A percentile compares a stretch with the other conserved stretches of the same genome.
Conservation (phyloP, 2,329 filamentous ascomycete species). For the Neophaeococcomyces mojaviensis region DNA sequence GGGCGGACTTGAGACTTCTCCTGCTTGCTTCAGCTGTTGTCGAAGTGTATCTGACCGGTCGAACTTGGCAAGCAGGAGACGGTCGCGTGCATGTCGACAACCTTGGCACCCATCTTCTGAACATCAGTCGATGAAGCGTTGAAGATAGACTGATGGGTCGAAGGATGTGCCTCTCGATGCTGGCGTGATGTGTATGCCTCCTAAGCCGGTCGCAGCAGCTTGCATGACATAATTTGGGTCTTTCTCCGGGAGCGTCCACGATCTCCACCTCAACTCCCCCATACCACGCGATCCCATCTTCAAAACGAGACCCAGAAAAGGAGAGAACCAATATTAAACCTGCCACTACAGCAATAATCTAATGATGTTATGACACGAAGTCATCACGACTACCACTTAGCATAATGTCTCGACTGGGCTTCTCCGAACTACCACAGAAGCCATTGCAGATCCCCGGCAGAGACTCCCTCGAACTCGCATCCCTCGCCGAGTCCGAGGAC, state of each 20-base stretch:
- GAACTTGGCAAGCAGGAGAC: not conserved
- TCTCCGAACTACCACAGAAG: slow-evolving; percentile 17
- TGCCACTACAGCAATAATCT: not conserved
- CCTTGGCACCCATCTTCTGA: slow-evolving; percentile 3
- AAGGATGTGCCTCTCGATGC: no score
- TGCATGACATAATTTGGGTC: no score
- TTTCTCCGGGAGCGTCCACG: no score
- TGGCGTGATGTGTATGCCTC: no score
- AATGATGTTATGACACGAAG: slow-evolving; percentile 2
- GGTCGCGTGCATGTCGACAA: not conserved
- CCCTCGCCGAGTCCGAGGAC: slow-evolving; percentile 72
- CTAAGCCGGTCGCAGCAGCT: no score
- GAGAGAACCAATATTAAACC: not conserved
- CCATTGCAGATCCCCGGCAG: slow-evolving; percentile 44
- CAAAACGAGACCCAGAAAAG: not conserved
- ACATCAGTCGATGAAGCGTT: not conserved
- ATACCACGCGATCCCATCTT: no score
- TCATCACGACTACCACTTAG: not conserved
- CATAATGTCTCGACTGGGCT: slow-evolving; percentile 16
- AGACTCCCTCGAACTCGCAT: slow-evolving; percentile 94
- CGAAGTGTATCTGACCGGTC: not conserved
- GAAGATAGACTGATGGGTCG: not conserved
- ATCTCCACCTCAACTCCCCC: no score
- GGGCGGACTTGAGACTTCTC: no score
- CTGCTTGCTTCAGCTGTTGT: no score